Evolutionary conservation across 2,329 filamentous ascomycete genomes (phyloP).

Genomic region (Fusarium ambrosium): DNA sequence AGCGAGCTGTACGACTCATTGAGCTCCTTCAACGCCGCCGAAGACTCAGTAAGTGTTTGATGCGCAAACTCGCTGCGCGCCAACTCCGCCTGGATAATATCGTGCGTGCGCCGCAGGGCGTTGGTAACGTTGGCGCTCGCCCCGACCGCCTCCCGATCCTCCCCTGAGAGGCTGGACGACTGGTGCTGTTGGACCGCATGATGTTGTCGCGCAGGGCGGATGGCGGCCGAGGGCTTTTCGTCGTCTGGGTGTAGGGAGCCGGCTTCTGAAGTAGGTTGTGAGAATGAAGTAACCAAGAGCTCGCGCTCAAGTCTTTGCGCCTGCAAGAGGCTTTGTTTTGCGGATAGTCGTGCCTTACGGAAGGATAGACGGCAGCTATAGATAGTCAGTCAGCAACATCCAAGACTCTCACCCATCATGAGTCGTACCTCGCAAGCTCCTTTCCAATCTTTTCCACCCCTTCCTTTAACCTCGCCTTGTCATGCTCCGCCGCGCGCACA

Average conservation of each 20-base stretch:
- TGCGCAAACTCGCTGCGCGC: constrained; percentile 90
- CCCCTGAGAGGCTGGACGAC: constrained; percentile 63
- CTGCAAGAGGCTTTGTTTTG: constrained; percentile 79
- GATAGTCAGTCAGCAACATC: constrained; percentile 11
- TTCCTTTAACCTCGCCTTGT: constrained; percentile 75
- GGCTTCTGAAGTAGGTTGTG: constrained; percentile 56
- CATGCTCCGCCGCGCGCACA: constrained; percentile 67
- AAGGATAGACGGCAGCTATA: constrained; percentile 74
- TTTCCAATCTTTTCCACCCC: constrained; percentile 75
- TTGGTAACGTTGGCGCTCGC: constrained; percentile 87
- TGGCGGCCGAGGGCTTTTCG: constrained; percentile 37
- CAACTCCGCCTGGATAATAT: constrained; percentile 87
- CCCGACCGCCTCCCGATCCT: constrained; percentile 79
- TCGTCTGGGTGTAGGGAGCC: constrained; percentile 48
- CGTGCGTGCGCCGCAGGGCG: constrained; percentile 86
- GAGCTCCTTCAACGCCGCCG: constrained; percentile 83
- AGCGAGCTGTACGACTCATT: constrained; percentile 85
- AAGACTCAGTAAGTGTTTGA: constrained; percentile 87
- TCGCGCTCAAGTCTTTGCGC: constrained; percentile 84
- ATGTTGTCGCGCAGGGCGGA: constrained; percentile 46
- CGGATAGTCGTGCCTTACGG: constrained; percentile 83
- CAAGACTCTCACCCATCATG: background rate
- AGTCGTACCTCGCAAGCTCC: constrained; percentile 77
- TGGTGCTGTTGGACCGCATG: constrained; percentile 48
- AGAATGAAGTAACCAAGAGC: constrained; percentile 77